Evolutionary conservation across 495 filamentous ascomycete species (phyloP).

Genomic region (Penicillium angulare): DNA sequence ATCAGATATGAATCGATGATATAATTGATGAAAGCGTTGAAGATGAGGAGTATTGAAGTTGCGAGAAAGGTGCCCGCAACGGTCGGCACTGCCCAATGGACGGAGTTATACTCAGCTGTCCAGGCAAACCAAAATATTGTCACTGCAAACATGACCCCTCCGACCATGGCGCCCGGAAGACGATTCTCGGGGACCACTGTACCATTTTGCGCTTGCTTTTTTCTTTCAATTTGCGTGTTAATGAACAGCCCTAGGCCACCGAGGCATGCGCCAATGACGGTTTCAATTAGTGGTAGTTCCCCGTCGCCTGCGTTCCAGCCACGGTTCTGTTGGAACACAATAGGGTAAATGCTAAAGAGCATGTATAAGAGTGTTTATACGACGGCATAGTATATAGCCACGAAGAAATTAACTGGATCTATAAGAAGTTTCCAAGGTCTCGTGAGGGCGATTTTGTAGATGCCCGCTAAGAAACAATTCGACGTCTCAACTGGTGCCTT

Average conservation of each 20-base stretch:
- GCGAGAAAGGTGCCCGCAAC: conserved; percentile 36
- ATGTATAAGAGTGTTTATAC: too few relatives aligned
- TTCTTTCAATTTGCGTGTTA: not conserved
- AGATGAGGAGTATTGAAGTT: conserved; percentile 33
- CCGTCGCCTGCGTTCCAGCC: conserved; percentile 51
- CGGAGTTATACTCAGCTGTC: conserved; percentile 39
- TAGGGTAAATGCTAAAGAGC: too few relatives aligned
- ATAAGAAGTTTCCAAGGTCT: too few relatives aligned
- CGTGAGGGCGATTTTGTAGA: too few relatives aligned
- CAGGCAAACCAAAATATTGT: conserved; percentile 60
- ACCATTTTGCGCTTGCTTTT: not conserved
- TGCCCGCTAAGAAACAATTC: too few relatives aligned
- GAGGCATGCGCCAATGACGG: conserved; percentile 45
- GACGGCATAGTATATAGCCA: too few relatives aligned
- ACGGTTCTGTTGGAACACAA: conserved; percentile 35
- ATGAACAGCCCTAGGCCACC: conserved; percentile 18
- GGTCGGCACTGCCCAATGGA: conserved; percentile 48
- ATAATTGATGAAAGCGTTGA: conserved; percentile 27
- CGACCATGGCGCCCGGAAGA: conserved; percentile 39
- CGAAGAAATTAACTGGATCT: too few relatives aligned
- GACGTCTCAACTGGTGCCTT: too few relatives aligned
- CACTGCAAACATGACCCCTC: conserved; percentile 31
- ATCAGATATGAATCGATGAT: conserved; percentile 25
- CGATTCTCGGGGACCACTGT: not conserved
- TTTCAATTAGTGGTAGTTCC: conserved; percentile 52